Evolutionary conservation across 1,139 yeast species (phyloP).

Genomic region (Candida smagusa): DNA sequence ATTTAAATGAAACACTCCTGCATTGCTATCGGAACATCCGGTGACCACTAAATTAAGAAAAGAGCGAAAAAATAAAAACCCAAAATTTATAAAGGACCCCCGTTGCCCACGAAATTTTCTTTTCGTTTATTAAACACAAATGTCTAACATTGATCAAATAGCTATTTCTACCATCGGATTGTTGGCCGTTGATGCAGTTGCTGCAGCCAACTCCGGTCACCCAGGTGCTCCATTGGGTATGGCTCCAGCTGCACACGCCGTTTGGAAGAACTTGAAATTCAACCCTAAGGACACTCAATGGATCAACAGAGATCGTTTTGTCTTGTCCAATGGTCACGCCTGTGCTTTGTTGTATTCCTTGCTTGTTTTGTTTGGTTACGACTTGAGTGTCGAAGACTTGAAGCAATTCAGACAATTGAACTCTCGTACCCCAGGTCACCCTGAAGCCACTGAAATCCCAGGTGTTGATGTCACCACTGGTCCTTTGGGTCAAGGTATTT

Average conservation of each 20-base stretch:
- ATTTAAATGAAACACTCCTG: too few relatives aligned
- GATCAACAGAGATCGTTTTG: slow-evolving; percentile 95
- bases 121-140: slow-evolving; percentile 8
- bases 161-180: slow-evolving; percentile 89
- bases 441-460: slow-evolving; percentile 72
- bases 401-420: slow-evolving; percentile 86
- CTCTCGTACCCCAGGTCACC: slow-evolving; percentile 97
- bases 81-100: neutral
- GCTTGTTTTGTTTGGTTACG: slow-evolving; percentile 84
- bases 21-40: too few relatives aligned
- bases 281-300: slow-evolving; percentile 90
- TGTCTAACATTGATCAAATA: slow-evolving; percentile 54
- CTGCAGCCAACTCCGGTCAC: slow-evolving; percentile 94
- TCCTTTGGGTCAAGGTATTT: slow-evolving; percentile 98
- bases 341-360: slow-evolving; percentile 87
- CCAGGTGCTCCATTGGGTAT: slow-evolving; percentile 99
- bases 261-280: slow-evolving; percentile 79
- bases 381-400: slow-evolving; percentile 78
- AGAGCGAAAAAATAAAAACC: too few relatives aligned
- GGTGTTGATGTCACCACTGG: slow-evolving; percentile 99
- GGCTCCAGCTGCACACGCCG: slow-evolving; percentile 71
- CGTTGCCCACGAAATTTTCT: neutral
- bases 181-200: slow-evolving; percentile 84
- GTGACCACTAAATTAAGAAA: too few relatives aligned
- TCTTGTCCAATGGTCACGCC: slow-evolving; percentile 95